Evolutionary conservation across 192 early-diverging fungal genomes (phyloP).

Genomic region (Umbelopsis ramanniana): DNA sequence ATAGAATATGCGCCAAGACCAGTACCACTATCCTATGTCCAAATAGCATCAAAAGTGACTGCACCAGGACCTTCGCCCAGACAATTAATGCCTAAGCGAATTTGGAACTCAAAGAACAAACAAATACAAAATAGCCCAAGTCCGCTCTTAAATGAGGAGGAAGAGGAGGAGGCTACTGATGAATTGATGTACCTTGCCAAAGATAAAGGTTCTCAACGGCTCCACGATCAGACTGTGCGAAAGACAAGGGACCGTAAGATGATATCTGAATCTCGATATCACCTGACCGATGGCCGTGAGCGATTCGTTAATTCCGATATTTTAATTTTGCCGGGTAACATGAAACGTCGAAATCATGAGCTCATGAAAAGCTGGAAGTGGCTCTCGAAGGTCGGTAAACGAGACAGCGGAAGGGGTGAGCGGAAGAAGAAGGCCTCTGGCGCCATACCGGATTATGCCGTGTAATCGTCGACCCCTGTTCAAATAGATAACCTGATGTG

Average conservation of each 20-base stretch:
- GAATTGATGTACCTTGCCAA: constrained; percentile 1
- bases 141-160: neutral
- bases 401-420: constrained; percentile 4
- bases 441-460: constrained; percentile 1
- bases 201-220: constrained; percentile 8
- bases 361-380: constrained; percentile 21
- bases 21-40: constrained; percentile 2
- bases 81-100: neutral
- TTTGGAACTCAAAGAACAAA: neutral
- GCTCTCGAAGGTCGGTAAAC: constrained; percentile 7
- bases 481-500: neutral
- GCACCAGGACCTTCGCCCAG: neutral
- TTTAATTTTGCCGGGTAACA: constrained; percentile 15
- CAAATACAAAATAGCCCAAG: neutral
- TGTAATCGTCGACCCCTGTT: neutral
- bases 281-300: constrained; percentile 20
- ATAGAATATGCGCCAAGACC: constrained; percentile 19
- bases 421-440: constrained; percentile 16
- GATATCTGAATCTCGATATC: constrained; percentile 15
- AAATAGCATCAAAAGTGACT: constrained; percentile 10
- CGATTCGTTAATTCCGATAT: constrained; percentile 21
- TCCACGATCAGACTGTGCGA: constrained; percentile 11
- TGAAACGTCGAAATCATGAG: constrained; percentile 19
- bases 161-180: neutral
- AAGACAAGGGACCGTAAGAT: constrained; percentile 3